phyloP scores from a whole-genome alignment of 2,329 filamentous ascomycete species.

The Phialophora macrospora region DNA sequence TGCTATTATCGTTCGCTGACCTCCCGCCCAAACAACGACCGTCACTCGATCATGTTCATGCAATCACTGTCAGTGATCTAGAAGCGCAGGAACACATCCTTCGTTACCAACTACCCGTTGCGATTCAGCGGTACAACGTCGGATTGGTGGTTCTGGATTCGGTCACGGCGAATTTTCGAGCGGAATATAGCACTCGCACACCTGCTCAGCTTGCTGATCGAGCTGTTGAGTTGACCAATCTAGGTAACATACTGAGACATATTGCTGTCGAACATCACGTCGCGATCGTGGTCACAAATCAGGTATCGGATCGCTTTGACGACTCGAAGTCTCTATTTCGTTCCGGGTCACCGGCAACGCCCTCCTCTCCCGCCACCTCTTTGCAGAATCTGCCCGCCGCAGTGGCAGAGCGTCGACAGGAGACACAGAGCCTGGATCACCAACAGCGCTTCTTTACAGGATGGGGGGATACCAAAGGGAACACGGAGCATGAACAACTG shows the following conservation, averaged over 20 bases:
- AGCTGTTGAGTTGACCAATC: conserved; percentile 73
- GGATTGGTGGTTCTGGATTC: conserved; percentile 88
- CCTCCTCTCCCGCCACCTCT: conserved; percentile 31
- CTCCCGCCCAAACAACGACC: conserved; percentile 55
- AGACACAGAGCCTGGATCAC: conserved; percentile 76
- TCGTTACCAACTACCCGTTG: conserved; percentile 86
- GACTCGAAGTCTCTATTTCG: conserved; percentile 25
- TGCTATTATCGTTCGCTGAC: conserved; percentile 65
- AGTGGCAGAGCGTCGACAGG: conserved; percentile 41
- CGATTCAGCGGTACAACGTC: conserved; percentile 74
- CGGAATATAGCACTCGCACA: conserved; percentile 64
- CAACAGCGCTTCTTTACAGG: conserved; percentile 95
- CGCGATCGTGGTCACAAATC: conserved; percentile 90
- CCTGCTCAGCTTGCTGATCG: conserved; percentile 70
- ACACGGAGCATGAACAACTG: conserved; percentile 43
- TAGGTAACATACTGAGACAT: conserved; percentile 74
- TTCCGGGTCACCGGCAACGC: conserved; percentile 21
- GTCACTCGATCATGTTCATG: conserved; percentile 76
- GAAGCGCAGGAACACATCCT: conserved; percentile 96
- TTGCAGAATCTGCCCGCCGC: conserved; percentile 4
- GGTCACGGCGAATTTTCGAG: conserved; percentile 92
- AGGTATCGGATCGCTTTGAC: conserved; percentile 86
- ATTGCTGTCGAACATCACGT: conserved; percentile 75
- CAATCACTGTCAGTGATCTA: conserved; percentile 83
- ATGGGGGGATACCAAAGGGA: conserved; percentile 73